These are phyloP conservation scores for Fragosphaeria purpurea DNA, from an alignment of 2,329 filamentous ascomycete species.

Conservation along the genomic window DNA sequence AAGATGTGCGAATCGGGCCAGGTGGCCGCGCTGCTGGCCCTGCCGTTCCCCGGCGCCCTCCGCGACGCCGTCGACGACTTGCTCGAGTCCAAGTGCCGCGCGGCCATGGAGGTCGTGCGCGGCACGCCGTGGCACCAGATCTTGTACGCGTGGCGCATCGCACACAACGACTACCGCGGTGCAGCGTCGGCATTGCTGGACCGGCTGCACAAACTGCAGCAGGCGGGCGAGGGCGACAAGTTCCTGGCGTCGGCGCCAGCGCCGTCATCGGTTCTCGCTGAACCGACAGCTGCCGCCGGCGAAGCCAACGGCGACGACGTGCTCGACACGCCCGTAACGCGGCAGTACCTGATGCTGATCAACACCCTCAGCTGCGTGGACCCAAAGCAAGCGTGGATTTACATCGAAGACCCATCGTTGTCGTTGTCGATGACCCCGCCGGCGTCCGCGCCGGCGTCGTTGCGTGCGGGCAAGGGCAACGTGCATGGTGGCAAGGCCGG, in stretches of 20 bases:
- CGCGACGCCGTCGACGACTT: conserved; percentile 70
- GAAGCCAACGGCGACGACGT: conserved; percentile 37
- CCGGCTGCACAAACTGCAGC: conserved; percentile 51
- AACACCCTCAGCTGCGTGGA: conserved; percentile 85
- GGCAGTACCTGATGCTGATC: conserved; percentile 82
- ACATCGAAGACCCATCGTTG: conserved; percentile 34
- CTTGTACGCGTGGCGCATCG: conserved; percentile 82
- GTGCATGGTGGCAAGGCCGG: no score
- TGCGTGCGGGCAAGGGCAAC: not conserved
- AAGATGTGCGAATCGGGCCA: conserved; percentile 60
- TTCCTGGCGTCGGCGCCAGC: conserved; percentile 19
- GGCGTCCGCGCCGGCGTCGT: not conserved
- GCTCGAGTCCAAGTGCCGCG: conserved; percentile 55
- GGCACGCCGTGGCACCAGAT: conserved; percentile 75
- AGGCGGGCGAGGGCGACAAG: conserved; percentile 48
- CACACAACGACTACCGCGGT: conserved; percentile 76
- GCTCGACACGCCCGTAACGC: conserved; percentile 54
- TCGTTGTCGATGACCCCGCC: not conserved
- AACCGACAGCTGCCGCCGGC: not conserved
- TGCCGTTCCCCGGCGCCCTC: conserved; percentile 66
- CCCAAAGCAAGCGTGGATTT: conserved; percentile 72
- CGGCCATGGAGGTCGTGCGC: conserved; percentile 42
- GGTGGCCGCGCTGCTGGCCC: conserved; percentile 56
- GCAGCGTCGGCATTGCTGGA: conserved; percentile 54
- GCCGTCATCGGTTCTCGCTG: no score